Base-by-base conservation (phyloP, 192 early-diverging fungal genomes). In the Backusella tarrabulga region DNA sequence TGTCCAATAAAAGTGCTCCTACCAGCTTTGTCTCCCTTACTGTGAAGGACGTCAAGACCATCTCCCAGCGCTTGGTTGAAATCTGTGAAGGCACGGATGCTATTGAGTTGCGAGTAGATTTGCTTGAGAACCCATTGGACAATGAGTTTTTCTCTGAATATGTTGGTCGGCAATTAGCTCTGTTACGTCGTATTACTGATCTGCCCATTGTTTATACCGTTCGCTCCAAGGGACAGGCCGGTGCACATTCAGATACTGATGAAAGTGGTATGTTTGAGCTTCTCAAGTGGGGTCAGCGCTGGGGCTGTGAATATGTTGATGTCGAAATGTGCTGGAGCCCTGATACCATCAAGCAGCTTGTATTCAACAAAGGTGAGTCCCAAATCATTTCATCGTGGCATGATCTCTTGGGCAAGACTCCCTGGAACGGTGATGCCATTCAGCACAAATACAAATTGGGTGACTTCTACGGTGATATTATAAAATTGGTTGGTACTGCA, bases 181-280 rank as follows among this genome's bases (percentile, higher is more conserved):
- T 93, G 36, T 86, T 98, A 11, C 89, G 95, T 14, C 87, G 91
- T 26, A 78, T 85, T 60, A 88, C 93, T 9, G 44, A 77, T 26
- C 83, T 98, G 69, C 97, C 98, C 19, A 91, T 99, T 12, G 90
- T 99, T 19, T 99, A 91, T 79, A 99, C 98, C n/a, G 96, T 99
- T 11, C 89, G 98, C 42, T 95, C 97, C 1, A 81, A 84, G 73
- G 85, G 88, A 23, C 98, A 99, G 84, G 97, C 93, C 50, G 97
- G 97, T 35, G 88, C 86, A 4, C 98, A 93, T 86, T 88, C 92
- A 6, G 90, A 91, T 36, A 82, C 86, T 8, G 88, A 88, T 15
- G 77, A 85, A 38, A 80, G 89, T 40, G 88, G 86, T 12, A 87
- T 94, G 88, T 86, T 91, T 44, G 84, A 83, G 4, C 84, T 98